Conservation (phyloP, 345 rosid genomes). For the Citrus sp. region DNA sequence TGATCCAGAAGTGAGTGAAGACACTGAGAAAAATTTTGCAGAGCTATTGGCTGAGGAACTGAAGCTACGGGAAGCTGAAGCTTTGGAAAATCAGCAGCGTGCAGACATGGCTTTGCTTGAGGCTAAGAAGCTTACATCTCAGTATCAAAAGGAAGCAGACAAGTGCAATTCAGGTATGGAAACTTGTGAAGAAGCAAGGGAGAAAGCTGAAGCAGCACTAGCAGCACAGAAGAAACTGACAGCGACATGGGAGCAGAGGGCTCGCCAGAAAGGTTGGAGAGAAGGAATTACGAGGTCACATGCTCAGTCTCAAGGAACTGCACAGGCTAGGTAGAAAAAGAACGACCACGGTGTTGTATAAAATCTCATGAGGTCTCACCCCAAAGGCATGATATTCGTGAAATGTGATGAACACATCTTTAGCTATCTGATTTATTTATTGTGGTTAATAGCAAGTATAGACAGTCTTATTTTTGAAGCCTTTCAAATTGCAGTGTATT, state of each 20-base stretch:
- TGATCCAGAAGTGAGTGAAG: slow-evolving; percentile 82
- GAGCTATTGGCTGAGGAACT: slow-evolving; percentile 81
- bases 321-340: slow-evolving; percentile 34
- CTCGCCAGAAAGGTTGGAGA: slow-evolving; percentile 87
- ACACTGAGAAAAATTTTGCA: slow-evolving; percentile 72
- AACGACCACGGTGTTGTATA: neutral
- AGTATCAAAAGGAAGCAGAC: slow-evolving; percentile 97
- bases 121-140: slow-evolving; percentile 92
- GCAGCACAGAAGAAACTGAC: slow-evolving; percentile 74
- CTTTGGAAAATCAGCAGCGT: slow-evolving; percentile 67
- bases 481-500: neutral
- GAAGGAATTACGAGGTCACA: slow-evolving; percentile 50
- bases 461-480: neutral
- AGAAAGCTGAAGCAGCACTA: slow-evolving; percentile 69
- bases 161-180: slow-evolving; percentile 98
- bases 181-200: slow-evolving; percentile 96
- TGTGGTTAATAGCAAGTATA: neutral
- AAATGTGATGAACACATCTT: neutral
- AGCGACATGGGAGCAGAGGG: slow-evolving; percentile 72
- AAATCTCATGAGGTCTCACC: neutral
- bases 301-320: slow-evolving; percentile 48
- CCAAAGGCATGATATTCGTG: slow-evolving; percentile 6
- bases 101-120: slow-evolving; percentile 78
- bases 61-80: slow-evolving; percentile 75
- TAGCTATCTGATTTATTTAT: slow-evolving; percentile 4